Conservation (phyloP, 2,329 filamentous ascomycete genomes). For the Ophiostoma quercus region DNA sequence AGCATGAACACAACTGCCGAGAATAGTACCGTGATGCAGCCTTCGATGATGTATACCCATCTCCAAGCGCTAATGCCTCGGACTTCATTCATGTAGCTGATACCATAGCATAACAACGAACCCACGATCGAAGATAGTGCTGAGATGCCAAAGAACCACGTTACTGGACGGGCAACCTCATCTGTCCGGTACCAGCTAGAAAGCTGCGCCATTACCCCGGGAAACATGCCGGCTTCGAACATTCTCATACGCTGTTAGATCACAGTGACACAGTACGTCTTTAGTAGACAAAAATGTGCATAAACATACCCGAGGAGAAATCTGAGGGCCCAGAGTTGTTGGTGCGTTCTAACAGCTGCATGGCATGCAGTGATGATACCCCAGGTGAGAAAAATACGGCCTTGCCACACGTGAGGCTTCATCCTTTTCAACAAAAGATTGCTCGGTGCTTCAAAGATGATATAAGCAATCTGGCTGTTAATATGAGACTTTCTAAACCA, state of each 20-base stretch:
- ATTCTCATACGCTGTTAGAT: slow-evolving; percentile 13
- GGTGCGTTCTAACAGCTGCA: slow-evolving; percentile 14
- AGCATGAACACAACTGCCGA: slow-evolving; percentile 36
- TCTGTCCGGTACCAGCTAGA: slow-evolving; percentile 45
- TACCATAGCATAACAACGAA: slow-evolving; percentile 33
- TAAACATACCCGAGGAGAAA: slow-evolving; percentile 19
- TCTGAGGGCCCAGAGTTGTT: slow-evolving; percentile 16
- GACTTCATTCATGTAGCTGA: slow-evolving; percentile 31
- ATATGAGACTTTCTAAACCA: neutral
- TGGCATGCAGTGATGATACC: slow-evolving; percentile 21
- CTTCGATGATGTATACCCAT: slow-evolving; percentile 43
- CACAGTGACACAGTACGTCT: too few relatives aligned
- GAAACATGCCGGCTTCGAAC: slow-evolving; percentile 41
- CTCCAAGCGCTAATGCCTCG: slow-evolving; percentile 31
- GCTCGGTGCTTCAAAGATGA: slow-evolving; percentile 46
- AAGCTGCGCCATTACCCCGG: slow-evolving; percentile 39
- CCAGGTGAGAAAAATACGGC: slow-evolving; percentile 20
- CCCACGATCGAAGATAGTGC: slow-evolving; percentile 36
- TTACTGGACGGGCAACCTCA: slow-evolving; percentile 40
- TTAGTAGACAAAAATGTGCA: too few relatives aligned
- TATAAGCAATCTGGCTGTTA: slow-evolving; percentile 21
- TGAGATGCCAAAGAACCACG: slow-evolving; percentile 41
- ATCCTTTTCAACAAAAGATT: slow-evolving; percentile 49
- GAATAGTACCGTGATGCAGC: slow-evolving; percentile 40
- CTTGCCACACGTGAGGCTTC: slow-evolving; percentile 20